These are phyloP conservation scores for Talaromyces thailandensis DNA, from an alignment of 495 filamentous ascomycete species.

Conservation along the genomic window DNA sequence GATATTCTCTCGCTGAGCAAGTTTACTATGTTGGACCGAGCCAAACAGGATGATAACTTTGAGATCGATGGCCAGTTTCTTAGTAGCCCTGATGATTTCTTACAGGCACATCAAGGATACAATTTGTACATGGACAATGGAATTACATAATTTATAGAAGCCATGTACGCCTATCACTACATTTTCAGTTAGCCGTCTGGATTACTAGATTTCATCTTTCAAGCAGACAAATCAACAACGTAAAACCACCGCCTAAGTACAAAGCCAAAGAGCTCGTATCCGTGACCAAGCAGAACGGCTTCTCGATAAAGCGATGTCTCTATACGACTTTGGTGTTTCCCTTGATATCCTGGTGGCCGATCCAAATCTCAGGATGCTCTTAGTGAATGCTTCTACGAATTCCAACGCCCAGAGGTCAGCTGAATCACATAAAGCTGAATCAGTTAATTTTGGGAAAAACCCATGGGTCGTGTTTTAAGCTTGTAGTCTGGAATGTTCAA, in stretches of 20 bases:
- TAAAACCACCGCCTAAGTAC: neutral
- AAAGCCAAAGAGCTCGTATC: constrained; percentile 2
- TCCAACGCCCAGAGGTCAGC: neutral
- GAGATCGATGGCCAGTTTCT: constrained; percentile 2
- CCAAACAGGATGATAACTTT: constrained; percentile 2
- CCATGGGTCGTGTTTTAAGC: neutral
- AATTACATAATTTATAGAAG: constrained; percentile 1
- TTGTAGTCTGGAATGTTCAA: neutral
- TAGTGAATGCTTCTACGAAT: neutral
- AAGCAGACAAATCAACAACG: constrained; percentile 1
- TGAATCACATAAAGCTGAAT: neutral
- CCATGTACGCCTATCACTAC: neutral
- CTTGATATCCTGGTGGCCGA: constrained; percentile 1
- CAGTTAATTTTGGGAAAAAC: neutral
- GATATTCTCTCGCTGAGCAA: constrained; percentile 3
- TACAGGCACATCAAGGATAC: constrained; percentile 2
- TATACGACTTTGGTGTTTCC: neutral
- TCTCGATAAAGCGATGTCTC: constrained; percentile 1
- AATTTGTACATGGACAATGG: neutral
- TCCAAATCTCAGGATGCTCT: neutral
- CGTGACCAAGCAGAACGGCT: neutral
- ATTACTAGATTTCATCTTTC: constrained; percentile 4
- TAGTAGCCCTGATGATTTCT: constrained; percentile 4
- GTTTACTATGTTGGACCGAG: constrained; percentile 3
- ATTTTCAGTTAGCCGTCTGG: constrained; percentile 2